Evolutionary conservation across 345 rosid species (phyloP).

Genomic region (Hypericum perforatum): DNA sequence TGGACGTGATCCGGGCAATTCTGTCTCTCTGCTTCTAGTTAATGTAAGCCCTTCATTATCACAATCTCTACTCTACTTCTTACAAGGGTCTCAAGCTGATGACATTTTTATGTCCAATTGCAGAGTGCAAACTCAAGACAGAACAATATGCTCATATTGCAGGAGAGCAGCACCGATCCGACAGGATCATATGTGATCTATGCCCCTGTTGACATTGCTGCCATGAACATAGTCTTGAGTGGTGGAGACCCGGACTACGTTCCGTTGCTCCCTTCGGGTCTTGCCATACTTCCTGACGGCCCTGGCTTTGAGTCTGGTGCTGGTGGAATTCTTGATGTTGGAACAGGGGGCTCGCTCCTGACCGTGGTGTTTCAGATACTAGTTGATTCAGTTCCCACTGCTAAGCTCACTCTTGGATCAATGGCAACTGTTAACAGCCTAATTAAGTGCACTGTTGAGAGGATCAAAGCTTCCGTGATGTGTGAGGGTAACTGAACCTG

Average conservation of each 20-base stretch:
- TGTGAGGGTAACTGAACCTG: too few relatives aligned
- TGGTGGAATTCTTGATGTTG: background rate
- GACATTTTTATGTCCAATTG: constrained; percentile 1
- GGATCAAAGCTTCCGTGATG: too few relatives aligned
- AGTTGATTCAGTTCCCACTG: too few relatives aligned
- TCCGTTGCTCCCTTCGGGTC: constrained; percentile 89
- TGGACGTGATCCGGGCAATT: constrained; percentile 82
- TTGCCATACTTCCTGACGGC: constrained; percentile 91
- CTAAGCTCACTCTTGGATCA: too few relatives aligned
- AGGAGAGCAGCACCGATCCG: constrained; percentile 83
- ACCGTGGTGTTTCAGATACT: too few relatives aligned
- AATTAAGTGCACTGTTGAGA: too few relatives aligned
- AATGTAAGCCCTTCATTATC: constrained; percentile 38
- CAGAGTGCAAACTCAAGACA: constrained; percentile 89
- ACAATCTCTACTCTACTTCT: background rate
- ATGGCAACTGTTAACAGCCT: too few relatives aligned
- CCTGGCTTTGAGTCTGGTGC: constrained; percentile 6
- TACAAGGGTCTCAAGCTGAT: background rate
- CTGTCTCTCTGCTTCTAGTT: constrained; percentile 78
- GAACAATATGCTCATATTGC: constrained; percentile 93
- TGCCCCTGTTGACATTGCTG: constrained; percentile 82
- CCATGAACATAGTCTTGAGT: constrained; percentile 77
- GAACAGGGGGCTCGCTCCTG: too few relatives aligned
- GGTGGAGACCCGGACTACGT: constrained; percentile 97
- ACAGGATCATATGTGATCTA: constrained; percentile 91